phyloP scores from a whole-genome alignment of 2,329 filamentous ascomycete genomes.

The Alternaria sp. region DNA sequence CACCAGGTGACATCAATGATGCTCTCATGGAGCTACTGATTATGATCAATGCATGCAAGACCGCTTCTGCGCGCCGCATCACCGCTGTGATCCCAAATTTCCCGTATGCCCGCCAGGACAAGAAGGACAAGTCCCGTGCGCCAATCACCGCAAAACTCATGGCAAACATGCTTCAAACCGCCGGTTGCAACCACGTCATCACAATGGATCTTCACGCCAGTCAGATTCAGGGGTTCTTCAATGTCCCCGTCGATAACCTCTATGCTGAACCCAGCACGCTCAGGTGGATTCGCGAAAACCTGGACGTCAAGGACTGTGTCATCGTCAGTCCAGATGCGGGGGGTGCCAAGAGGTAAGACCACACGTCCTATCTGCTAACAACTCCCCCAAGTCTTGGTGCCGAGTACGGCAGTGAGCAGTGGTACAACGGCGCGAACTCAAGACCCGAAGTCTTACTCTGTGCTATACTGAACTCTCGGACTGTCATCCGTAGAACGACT shows the following conservation, averaged over 20 bases:
- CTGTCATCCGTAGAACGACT: not conserved
- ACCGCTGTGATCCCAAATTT: constrained; percentile 96
- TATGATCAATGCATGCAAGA: constrained; percentile 96
- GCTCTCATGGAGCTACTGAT: constrained; percentile 97
- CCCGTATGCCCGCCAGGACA: constrained; percentile 95
- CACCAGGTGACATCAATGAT: constrained; percentile 96
- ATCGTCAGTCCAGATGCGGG: constrained; percentile 96
- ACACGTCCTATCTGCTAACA: not conserved
- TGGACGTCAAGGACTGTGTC: constrained; percentile 81
- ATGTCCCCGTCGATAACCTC: constrained; percentile 78
- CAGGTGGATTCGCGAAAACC: constrained; percentile 88
- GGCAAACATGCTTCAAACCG: constrained; percentile 96
- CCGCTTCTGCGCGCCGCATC: constrained; percentile 84
- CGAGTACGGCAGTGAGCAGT: not conserved
- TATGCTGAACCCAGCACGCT: constrained; percentile 94
- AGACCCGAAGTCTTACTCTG: not conserved
- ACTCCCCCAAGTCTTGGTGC: not conserved
- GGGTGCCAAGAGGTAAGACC: constrained; percentile 78
- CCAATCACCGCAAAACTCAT: constrained; percentile 95
- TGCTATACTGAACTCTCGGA: constrained; percentile 1
- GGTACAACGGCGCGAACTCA: not conserved
- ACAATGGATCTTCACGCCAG: constrained; percentile 96
- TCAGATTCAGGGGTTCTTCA: constrained; percentile 97
- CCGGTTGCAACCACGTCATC: constrained; percentile 90
- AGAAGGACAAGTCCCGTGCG: constrained; percentile 95